These are phyloP conservation scores for Gnetum montanum DNA, from an alignment of 75 land plant genomes.

Conservation along the genomic window DNA sequence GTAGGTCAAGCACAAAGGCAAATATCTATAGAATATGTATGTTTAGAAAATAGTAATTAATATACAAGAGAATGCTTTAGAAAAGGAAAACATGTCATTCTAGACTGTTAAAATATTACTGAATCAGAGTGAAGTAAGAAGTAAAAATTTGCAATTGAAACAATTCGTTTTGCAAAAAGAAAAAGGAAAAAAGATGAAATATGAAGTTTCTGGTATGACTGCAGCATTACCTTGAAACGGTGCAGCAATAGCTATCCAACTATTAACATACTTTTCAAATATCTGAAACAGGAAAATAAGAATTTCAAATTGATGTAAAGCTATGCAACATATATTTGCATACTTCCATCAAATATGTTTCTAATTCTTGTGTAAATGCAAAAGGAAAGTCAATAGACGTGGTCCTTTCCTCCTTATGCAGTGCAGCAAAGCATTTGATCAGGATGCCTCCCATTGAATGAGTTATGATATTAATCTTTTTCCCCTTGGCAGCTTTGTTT, in stretches of 20 bases:
- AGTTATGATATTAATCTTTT: conserved; percentile 72
- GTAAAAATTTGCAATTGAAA: background rate
- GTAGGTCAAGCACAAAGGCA: too few species aligned
- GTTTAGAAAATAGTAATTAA: too few species aligned
- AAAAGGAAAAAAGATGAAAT: background rate
- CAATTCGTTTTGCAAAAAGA: background rate
- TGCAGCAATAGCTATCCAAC: conserved; percentile 97
- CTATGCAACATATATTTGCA: background rate
- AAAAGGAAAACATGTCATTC: too few species aligned
- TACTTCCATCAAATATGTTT: background rate
- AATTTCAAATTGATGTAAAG: background rate
- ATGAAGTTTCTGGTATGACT: background rate
- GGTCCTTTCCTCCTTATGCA: conserved; percentile 77
- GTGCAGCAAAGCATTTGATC: conserved; percentile 75
- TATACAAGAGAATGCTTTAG: too few species aligned
- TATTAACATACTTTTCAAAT: conserved; percentile 94
- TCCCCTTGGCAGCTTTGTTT: conserved; percentile 74
- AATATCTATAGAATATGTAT: too few species aligned
- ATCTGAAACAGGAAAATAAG: too few species aligned
- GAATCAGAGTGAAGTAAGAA: background rate
- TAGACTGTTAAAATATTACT: background rate
- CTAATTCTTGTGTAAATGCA: background rate
- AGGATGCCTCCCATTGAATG: conserved; percentile 99
- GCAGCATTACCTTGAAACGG: conserved; percentile 73
- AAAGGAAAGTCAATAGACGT: background rate